Conservation (phyloP, 1,139 yeast genomes). For the Geotrichum australiense region DNA sequence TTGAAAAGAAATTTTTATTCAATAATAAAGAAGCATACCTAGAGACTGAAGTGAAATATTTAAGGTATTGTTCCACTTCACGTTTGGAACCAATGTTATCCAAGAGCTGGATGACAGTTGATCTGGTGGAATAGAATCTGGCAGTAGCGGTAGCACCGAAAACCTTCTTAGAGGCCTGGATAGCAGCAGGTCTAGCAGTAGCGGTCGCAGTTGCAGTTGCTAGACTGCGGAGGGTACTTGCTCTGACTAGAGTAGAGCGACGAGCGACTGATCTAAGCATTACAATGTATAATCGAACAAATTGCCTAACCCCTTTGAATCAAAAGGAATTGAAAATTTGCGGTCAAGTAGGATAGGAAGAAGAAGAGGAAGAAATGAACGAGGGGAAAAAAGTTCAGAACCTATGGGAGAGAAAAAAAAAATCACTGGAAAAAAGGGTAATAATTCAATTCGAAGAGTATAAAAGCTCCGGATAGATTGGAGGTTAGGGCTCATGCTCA, state of each 20-base stretch:
- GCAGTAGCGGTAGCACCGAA: conserved; percentile 4
- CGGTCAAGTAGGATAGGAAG: too few species aligned
- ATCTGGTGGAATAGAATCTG: conserved; percentile 54
- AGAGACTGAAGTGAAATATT: conserved; percentile 86
- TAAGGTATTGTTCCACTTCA: conserved; percentile 94
- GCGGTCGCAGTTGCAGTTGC: conserved; percentile 7
- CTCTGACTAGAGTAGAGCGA: conserved; percentile 14
- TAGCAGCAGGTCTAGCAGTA: conserved; percentile 4
- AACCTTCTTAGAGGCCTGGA: conserved; percentile 1
- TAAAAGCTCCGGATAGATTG: too few species aligned
- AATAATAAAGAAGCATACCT: conserved; percentile 19
- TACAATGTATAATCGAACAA: too few species aligned
- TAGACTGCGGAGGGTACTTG: conserved; percentile 9
- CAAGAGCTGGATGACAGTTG: conserved; percentile 88
- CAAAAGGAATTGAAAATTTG: too few species aligned
- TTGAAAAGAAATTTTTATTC: neutral
- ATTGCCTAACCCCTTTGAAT: too few species aligned
- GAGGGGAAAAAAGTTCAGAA: too few species aligned
- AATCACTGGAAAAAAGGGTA: too few species aligned
- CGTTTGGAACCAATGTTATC: conserved; percentile 96
- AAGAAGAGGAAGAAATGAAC: too few species aligned
- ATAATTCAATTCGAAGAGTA: too few species aligned
- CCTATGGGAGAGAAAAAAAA: too few species aligned
- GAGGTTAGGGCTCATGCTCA: too few species aligned
- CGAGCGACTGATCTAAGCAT: conserved; percentile 18